Conservation (phyloP, 2,329 filamentous ascomycete genomes). For the Colletotrichum navitas region DNA sequence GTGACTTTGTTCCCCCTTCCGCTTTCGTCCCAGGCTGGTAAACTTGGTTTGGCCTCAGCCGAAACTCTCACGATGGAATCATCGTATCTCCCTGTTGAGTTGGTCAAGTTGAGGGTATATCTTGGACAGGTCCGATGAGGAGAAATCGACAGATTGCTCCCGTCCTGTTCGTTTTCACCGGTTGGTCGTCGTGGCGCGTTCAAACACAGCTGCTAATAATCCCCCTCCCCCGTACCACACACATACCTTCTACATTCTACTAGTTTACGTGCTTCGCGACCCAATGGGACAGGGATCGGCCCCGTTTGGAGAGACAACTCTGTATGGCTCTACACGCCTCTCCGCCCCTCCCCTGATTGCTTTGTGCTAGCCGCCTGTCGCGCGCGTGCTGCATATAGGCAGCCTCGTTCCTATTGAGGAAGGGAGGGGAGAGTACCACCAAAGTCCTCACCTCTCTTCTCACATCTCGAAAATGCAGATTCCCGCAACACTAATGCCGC, state of each 20-base stretch:
- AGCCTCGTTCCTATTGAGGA: not conserved
- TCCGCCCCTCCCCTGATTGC: constrained; percentile 15
- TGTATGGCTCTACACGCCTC: constrained; percentile 29
- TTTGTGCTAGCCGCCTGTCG: constrained; percentile 16
- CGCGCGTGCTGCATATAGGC: constrained; percentile 10
- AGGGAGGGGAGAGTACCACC: not conserved
- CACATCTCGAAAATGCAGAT: constrained; percentile 32
- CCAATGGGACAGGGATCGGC: constrained; percentile 35
- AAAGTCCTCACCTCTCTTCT: not conserved
- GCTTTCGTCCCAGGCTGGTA: not conserved
- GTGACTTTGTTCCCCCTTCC: not conserved
- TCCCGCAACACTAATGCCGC: constrained; percentile 18
- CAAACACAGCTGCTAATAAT: not conserved
- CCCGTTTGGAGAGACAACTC: constrained; percentile 27
- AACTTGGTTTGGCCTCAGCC: not conserved
- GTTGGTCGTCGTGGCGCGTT: constrained; percentile 1
- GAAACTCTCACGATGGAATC: constrained; percentile 1
- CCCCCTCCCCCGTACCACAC: not conserved
- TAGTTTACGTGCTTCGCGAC: constrained; percentile 4
- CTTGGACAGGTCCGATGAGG: not conserved
- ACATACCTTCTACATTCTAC: not conserved
- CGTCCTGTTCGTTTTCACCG: not conserved
- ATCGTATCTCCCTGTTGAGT: not conserved
- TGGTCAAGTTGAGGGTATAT: not conserved
- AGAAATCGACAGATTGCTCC: not conserved